These are phyloP conservation scores for Cercospora citrullina DNA, from an alignment of 2,329 filamentous ascomycete genomes.

Conservation along the genomic window DNA sequence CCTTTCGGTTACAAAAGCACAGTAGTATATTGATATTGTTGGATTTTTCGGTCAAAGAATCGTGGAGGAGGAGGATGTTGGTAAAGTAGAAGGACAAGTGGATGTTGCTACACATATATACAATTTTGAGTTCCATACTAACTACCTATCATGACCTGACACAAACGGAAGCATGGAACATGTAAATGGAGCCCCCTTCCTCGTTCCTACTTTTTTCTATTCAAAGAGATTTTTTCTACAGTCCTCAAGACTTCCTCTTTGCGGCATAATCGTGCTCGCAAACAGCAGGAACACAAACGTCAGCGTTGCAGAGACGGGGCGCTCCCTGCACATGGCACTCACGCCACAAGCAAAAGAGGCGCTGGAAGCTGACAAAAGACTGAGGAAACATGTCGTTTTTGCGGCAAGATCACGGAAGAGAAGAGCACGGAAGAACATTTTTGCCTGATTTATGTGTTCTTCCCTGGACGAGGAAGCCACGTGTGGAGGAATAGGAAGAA, in stretches of 20 bases:
- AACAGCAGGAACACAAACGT: background rate
- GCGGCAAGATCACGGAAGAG: background rate
- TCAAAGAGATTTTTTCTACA: background rate
- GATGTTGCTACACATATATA: background rate
- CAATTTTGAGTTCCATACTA: background rate
- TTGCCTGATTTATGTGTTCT: background rate
- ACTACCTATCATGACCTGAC: background rate
- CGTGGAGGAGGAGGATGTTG: background rate
- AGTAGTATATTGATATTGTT: background rate
- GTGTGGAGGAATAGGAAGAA: background rate
- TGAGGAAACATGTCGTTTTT: background rate
- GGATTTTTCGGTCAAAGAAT: background rate
- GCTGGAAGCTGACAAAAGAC: background rate
- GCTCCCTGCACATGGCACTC: background rate
- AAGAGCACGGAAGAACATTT: background rate
- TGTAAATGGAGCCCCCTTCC: background rate
- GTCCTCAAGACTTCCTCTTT: background rate
- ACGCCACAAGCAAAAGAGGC: background rate
- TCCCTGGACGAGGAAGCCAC: background rate
- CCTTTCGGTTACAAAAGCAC: background rate
- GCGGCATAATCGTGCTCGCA: background rate
- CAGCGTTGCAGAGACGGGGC: background rate
- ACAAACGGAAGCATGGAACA: background rate
- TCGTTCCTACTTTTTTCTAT: background rate
- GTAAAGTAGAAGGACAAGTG: background rate